Conservation (phyloP, 768 basidiomycete genomes). For the Lactarius deliciosus region DNA sequence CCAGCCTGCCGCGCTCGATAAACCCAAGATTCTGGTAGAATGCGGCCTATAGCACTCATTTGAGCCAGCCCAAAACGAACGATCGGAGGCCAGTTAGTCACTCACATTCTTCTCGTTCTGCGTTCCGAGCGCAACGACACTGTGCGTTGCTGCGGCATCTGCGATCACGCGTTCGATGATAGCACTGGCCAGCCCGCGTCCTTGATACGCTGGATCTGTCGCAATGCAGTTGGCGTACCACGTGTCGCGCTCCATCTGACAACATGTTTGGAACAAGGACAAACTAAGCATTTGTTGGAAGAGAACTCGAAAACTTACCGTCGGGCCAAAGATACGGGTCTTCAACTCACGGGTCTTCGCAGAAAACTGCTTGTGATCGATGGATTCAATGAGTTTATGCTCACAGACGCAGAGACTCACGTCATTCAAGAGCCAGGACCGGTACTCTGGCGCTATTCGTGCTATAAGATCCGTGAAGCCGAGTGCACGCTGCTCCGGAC, state of each 20-base stretch:
- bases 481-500: slow-evolving; percentile 9
- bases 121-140: slow-evolving; percentile 8
- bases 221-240: slow-evolving; percentile 14
- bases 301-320: background rate
- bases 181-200: slow-evolving; percentile 5
- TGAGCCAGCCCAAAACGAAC: background rate
- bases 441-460: slow-evolving; percentile 1
- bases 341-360: slow-evolving; percentile 11
- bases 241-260: slow-evolving; percentile 9
- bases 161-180: slow-evolving; percentile 4
- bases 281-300: background rate
- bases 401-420: background rate
- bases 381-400: background rate
- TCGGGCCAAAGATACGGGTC: slow-evolving; percentile 8
- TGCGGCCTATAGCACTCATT: background rate
- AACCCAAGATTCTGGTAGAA: slow-evolving; percentile 14
- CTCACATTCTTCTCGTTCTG: slow-evolving; percentile 14
- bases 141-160: background rate
- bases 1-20: slow-evolving; percentile 9
- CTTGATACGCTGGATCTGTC: slow-evolving; percentile 5
- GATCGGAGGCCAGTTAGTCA: background rate
- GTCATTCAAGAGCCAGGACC: slow-evolving; percentile 12
- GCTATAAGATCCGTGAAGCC: slow-evolving; percentile 8
- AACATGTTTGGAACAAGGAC: background rate
- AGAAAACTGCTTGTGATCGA: background rate